These are phyloP conservation scores for Calonectria hongkongensis DNA, from an alignment of 2,329 filamentous ascomycete species.

Conservation along the genomic window DNA sequence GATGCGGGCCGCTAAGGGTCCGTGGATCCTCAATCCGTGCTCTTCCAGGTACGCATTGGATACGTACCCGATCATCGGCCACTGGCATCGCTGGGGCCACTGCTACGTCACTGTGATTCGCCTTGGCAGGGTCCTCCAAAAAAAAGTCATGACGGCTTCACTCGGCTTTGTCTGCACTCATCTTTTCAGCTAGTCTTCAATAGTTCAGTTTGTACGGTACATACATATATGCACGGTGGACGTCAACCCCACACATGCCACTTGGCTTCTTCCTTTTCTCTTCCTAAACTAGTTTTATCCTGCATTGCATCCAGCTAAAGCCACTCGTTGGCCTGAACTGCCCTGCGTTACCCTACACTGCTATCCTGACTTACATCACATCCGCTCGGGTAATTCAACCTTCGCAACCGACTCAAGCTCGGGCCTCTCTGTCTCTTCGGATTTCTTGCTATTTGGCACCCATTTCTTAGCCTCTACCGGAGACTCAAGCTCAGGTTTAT, in stretches of 20 bases:
- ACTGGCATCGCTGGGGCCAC: not conserved
- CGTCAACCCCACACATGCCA: not conserved
- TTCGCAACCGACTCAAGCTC: not conserved
- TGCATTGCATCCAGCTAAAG: not conserved
- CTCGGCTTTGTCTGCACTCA: conserved; percentile 3
- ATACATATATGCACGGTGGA: no score
- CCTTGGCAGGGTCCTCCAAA: not conserved
- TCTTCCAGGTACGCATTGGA: conserved; percentile 9
- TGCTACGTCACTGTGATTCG: conserved; percentile 13
- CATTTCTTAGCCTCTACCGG: not conserved
- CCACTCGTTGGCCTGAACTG: no score
- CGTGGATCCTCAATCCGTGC: conserved; percentile 24
- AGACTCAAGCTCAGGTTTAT: not conserved
- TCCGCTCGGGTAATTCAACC: not conserved
- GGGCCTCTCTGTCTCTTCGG: not conserved
- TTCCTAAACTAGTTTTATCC: no score
- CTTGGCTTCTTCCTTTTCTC: not conserved
- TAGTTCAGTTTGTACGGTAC: not conserved
- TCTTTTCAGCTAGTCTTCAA: conserved; percentile 1
- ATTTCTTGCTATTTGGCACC: not conserved
- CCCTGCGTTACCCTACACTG: not conserved
- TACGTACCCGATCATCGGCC: conserved; percentile 23
- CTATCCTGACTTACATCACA: not conserved
- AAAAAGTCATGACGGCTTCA: conserved; percentile 23
- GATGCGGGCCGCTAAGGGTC: conserved; percentile 24